phyloP scores from a whole-genome alignment of 805 yeast genomes.

The Starmerella stigmatis region DNA sequence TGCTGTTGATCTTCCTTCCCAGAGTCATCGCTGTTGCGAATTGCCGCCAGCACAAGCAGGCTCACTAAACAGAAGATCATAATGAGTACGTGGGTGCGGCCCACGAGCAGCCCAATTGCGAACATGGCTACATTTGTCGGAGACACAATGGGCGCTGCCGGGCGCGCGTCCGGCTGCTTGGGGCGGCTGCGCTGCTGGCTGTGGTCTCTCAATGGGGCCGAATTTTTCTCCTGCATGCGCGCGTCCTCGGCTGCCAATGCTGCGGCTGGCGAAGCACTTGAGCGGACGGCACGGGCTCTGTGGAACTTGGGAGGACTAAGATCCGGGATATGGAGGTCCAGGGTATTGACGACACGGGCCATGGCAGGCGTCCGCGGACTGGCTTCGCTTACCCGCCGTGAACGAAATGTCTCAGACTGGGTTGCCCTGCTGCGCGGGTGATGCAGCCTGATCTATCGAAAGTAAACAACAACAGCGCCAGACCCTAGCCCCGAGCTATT shows the following conservation, averaged over 20 bases:
- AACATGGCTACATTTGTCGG: background rate
- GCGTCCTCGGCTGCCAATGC: too few species aligned
- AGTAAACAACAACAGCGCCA: background rate
- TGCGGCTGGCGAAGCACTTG: too few species aligned
- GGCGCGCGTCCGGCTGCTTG: too few species aligned
- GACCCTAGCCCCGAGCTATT: background rate
- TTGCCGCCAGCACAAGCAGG: background rate
- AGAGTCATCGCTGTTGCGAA: background rate
- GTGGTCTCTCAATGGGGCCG: too few species aligned
- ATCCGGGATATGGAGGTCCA: conserved; percentile 1
- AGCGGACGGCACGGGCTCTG: too few species aligned
- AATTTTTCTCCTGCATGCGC: too few species aligned
- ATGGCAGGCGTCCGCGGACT: background rate
- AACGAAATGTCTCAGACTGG: conserved; percentile 2
- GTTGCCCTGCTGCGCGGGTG: background rate
- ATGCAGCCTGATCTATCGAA: background rate
- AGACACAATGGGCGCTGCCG: background rate
- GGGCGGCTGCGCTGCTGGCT: too few species aligned
- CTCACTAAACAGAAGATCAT: background rate
- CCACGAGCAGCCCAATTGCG: background rate
- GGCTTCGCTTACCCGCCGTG: background rate
- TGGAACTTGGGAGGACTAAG: conserved; percentile 1
- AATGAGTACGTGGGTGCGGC: background rate
- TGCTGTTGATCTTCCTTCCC: background rate
- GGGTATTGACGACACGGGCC: background rate